Evolutionary conservation across 129 eudicot genomes (phyloP).

Genomic region (Centaurea solstitialis): DNA sequence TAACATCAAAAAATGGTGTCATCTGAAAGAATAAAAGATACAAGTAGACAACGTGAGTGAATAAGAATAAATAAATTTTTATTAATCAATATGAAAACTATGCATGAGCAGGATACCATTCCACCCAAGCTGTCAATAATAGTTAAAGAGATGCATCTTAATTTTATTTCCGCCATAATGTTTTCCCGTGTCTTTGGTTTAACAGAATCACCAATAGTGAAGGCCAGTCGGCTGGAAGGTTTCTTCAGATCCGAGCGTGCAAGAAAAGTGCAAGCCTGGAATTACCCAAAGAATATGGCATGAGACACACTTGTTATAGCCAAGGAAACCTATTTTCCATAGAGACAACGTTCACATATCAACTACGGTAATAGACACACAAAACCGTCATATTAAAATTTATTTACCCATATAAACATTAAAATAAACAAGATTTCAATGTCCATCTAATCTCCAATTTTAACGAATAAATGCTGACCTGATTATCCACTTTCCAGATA

Average conservation of each 20-base stretch:
- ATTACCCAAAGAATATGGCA: slow-evolving; percentile 10
- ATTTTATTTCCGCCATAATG: slow-evolving; percentile 86
- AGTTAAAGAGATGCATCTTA: slow-evolving; percentile 83
- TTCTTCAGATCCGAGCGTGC: slow-evolving; percentile 92
- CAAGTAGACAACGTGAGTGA: background rate
- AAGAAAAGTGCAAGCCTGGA: slow-evolving; percentile 89
- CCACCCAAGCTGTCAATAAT: slow-evolving; percentile 87
- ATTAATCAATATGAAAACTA: background rate
- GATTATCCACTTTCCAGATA: slow-evolving; percentile 98
- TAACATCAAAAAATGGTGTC: slow-evolving; percentile 92
- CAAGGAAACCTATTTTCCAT: background rate
- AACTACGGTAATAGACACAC: background rate
- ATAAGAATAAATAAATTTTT: background rate
- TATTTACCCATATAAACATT: background rate
- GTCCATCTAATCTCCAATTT: slow-evolving; percentile 10
- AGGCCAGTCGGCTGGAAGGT: slow-evolving; percentile 79
- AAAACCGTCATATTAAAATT: background rate
- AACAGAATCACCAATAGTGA: slow-evolving; percentile 73
- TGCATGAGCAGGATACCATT: slow-evolving; percentile 55
- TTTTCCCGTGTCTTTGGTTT: slow-evolving; percentile 88
- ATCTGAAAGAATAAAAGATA: slow-evolving; percentile 52
- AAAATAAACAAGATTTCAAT: background rate
- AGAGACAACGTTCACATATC: background rate
- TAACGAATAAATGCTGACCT: slow-evolving; percentile 50
- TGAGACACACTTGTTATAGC: slow-evolving; percentile 19